A percentile compares a stretch with the other conserved stretches of the same genome.
These are phyloP conservation scores for Suhomyces choctaworum DNA, from an alignment of 1,139 yeast species.

Conservation along the genomic window DNA sequence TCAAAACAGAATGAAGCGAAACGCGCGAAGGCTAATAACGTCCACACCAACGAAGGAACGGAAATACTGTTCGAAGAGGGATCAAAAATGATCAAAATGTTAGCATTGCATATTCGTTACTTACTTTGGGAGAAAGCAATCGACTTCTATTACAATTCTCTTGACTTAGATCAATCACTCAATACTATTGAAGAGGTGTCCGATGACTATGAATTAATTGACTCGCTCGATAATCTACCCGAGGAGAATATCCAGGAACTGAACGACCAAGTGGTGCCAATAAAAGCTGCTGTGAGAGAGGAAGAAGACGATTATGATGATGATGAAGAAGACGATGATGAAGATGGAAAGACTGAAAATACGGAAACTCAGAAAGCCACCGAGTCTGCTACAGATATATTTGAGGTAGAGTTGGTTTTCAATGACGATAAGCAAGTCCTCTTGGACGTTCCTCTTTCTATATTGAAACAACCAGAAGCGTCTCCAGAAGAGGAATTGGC, in stretches of 20 bases:
- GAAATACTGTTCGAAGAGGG: conserved; percentile 49
- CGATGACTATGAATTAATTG: conserved; percentile 42
- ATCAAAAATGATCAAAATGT: conserved; percentile 46
- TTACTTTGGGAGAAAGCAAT: conserved; percentile 75
- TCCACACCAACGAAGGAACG: conserved; percentile 8
- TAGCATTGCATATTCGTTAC: conserved; percentile 67
- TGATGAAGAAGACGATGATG: conserved; percentile 40
- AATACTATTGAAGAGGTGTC: conserved; percentile 34
- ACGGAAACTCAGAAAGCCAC: conserved; percentile 15
- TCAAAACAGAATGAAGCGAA: not conserved
- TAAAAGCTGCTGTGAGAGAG: conserved; percentile 27
- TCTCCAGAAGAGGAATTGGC: conserved; percentile 9
- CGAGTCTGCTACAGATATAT: not conserved
- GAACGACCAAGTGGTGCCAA: conserved; percentile 21
- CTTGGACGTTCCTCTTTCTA: conserved; percentile 32
- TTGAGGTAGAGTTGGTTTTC: conserved; percentile 8
- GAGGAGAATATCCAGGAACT: conserved; percentile 19
- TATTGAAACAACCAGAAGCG: conserved; percentile 18
- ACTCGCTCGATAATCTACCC: conserved; percentile 28
- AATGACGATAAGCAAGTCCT: conserved; percentile 34
- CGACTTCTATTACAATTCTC: conserved; percentile 46
- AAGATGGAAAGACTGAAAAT: conserved; percentile 23
- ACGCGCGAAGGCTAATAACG: not conserved
- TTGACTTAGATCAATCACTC: conserved; percentile 29
- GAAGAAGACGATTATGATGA: conserved; percentile 47